phyloP scores from a whole-genome alignment of 495 filamentous ascomycete species.

The Neurospora pannonica region DNA sequence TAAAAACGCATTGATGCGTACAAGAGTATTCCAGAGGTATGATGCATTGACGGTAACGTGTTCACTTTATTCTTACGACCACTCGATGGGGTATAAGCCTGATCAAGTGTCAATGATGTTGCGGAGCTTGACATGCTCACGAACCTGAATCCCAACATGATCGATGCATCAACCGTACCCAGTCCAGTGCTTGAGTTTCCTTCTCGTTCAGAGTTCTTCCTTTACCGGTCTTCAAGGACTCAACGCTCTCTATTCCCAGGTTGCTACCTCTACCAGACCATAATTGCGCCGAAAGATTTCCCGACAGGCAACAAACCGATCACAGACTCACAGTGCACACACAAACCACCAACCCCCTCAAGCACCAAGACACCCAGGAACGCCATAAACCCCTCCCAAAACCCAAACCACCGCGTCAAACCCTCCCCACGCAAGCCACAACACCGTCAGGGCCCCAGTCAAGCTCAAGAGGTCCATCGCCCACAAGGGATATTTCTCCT shows the following conservation, averaged over 20 bases:
- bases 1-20: neutral
- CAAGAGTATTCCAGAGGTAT: neutral
- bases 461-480: neutral
- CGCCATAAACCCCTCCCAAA: conserved; percentile 19
- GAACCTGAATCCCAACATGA: neutral
- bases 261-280: neutral
- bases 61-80: neutral
- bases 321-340: too few relatives aligned
- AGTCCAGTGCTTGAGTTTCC: too few relatives aligned
- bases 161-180: neutral
- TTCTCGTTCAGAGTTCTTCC: neutral
- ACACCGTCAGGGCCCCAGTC: neutral
- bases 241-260: neutral
- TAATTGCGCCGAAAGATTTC: neutral
- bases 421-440: neutral
- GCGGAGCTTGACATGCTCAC: neutral
- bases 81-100: neutral
- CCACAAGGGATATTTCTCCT: neutral
- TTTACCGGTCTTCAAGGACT: neutral
- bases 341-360: neutral
- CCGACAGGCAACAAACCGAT: too few relatives aligned
- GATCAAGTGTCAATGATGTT: neutral
- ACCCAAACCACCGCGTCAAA: neutral
- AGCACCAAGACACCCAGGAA: neutral
- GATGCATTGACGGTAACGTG: neutral